These are phyloP conservation scores for Pholiota molesta DNA, from an alignment of 768 basidiomycete genomes.

Conservation along the genomic window DNA sequence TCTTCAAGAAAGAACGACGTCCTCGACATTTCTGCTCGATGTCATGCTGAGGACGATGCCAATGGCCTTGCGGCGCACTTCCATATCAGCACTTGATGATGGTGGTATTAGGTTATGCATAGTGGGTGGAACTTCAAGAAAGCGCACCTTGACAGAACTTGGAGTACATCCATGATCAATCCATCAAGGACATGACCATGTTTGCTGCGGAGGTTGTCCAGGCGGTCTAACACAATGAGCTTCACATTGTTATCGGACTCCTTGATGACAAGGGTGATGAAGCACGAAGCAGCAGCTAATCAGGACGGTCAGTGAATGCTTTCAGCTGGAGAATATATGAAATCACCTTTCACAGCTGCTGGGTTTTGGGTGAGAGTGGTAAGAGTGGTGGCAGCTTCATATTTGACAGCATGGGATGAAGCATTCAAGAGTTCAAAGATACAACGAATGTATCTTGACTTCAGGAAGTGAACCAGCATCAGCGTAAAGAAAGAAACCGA, in stretches of 20 bases:
- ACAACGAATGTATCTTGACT: constrained; percentile 93
- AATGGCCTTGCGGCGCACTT: constrained; percentile 92
- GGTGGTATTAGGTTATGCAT: background rate
- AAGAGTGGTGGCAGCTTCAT: constrained; percentile 94
- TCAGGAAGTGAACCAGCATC: constrained; percentile 1
- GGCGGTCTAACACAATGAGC: constrained; percentile 91
- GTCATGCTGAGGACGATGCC: constrained; percentile 91
- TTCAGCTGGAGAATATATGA: background rate
- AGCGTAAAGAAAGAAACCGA: background rate
- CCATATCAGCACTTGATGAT: constrained; percentile 81
- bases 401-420: constrained; percentile 92
- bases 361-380: constrained; percentile 95
- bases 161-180: constrained; percentile 94
- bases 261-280: constrained; percentile 88
- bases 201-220: constrained; percentile 78
- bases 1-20: constrained; percentile 97
- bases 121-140: background rate
- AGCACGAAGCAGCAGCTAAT: constrained; percentile 83
- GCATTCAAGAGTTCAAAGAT: constrained; percentile 93
- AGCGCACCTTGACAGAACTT: constrained; percentile 76
- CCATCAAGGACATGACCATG: constrained; percentile 90
- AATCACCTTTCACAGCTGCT: constrained; percentile 89
- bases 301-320: constrained; percentile 3
- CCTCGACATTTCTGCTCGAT: constrained; percentile 92
- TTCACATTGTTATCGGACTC: constrained; percentile 99